Evolutionary conservation across 495 filamentous ascomycete species (phyloP), one percentile per base, ranked within the genome.

Genomic region (Alectoria sarmentosa): DNA sequence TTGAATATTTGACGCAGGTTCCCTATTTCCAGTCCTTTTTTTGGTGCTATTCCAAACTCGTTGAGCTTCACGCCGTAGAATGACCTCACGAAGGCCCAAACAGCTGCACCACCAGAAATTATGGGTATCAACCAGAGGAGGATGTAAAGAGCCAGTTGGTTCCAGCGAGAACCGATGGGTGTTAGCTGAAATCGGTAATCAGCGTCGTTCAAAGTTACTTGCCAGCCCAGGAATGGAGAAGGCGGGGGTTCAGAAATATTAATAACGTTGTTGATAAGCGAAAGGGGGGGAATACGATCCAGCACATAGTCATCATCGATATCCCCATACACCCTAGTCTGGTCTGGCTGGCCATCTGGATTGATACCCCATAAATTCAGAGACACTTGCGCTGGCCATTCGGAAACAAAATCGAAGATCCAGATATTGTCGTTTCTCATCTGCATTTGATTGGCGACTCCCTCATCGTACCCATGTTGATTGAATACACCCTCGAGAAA

Each of bases 401-500:
- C 81, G 30, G 74, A 70, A 74, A 82, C 79, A 41, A 84, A 76
- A 44, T 82, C 69, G 63, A 76, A 81, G 32, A 73, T 69, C 81
- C 81, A 84, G 11, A 71, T 66, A 19, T 75, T 77, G 57, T 78
- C 69, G 11, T 71, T 68, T 48, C 78, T 72, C 42, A 80, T 77
- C 23, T 76, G 65, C 80, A 89, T 84, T 41, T 73, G 67, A 57
- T 79, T 80, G 4, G 71, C 66, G 49, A 86, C 63, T 15, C 86
- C 86, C 15, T 78, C 73, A 68, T 88, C 86, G 67, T 82, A 87
- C 32, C 86, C 85, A 70, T 80, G 88, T 60, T 82, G 74, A 70
- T 89, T 88, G 73, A 79, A 88, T 2, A 78, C 73, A 9, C 86
- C 86, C 55, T 87, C 78, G 19, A 82, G 68, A 75, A 76, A 87